phyloP scores from a whole-genome alignment of 2,329 filamentous ascomycete genomes.

The Exophiala bonariae region DNA sequence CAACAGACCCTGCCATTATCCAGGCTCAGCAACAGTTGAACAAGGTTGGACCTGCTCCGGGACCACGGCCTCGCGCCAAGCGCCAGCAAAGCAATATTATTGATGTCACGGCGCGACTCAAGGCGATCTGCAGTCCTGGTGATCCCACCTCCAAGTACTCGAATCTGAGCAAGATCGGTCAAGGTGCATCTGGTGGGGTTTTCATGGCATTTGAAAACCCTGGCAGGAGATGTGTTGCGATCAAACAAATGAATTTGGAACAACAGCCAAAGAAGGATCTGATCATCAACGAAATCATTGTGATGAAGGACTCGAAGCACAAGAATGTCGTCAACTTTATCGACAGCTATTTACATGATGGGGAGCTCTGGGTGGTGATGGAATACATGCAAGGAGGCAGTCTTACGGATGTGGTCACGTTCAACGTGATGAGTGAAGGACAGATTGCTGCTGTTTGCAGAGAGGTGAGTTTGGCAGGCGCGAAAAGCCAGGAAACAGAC shows the following conservation, averaged over 20 bases:
- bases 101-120: constrained; percentile 80
- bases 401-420: constrained; percentile 96
- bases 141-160: constrained; percentile 88
- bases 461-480: constrained; percentile 57
- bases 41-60: constrained; percentile 55
- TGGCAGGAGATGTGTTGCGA: constrained; percentile 86
- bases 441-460: constrained; percentile 95
- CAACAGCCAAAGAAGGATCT: constrained; percentile 98
- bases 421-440: constrained; percentile 98
- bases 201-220: constrained; percentile 85
- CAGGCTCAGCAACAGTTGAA: constrained; percentile 34
- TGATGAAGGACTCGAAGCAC: constrained; percentile 98
- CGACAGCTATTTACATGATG: constrained; percentile 86
- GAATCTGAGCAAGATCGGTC: constrained; percentile 89
- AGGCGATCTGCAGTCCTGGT: constrained; percentile 84
- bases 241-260: constrained; percentile 99
- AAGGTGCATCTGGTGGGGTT: constrained; percentile 94
- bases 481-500: background rate
- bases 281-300: constrained; percentile 98
- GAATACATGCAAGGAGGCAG: constrained; percentile 99
- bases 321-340: constrained; percentile 99
- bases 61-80: constrained; percentile 62
- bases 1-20: constrained; percentile 37
- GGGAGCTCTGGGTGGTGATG: constrained; percentile 98
- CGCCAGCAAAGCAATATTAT: constrained; percentile 73